Evolutionary conservation across 495 filamentous ascomycete species (phyloP), one percentile per base, ranked within the genome.

Genomic region (Oidiodendron maius): DNA sequence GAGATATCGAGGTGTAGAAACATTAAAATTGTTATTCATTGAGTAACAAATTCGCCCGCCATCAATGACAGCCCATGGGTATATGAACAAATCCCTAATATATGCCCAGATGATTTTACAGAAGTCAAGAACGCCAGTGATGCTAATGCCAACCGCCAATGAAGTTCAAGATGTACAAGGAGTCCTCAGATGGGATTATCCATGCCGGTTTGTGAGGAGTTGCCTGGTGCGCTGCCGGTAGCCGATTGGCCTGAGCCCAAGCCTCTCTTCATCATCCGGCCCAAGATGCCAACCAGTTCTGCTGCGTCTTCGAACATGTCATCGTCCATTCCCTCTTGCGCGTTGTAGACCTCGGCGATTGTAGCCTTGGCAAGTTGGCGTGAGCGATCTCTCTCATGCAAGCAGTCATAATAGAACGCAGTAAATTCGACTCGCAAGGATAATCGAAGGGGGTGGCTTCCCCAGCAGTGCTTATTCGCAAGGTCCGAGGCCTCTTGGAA

Each of bases 351-450:
- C 56, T 96, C 89, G 20, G 83, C 79, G 42, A 97, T 89, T 25
- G 91, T 87, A 28, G 80, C 76, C 59, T 86, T 83, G 3, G 93
- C 94, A 1, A 96, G 56, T 21, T 77, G 75, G 11, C 89, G 75
- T 45, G 86, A 86, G 35, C 73, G 79, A 17, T 85, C 80, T 43
- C 75, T 67, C 52, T 97, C 91, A 57, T 93, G 87, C 6, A 90
- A 72, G 58, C 91, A 96, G 60, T 98, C 93, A 70, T 93, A 95
- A 3, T 95, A 72, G 60, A 96, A 98, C 1, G 91, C 93, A n/a
- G 83, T 79, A 61, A 90, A 93, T 65, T 98, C 93, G 10, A 95
- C 82, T 52, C 94, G 94, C 13, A 96, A 85, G 0, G 87, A 93
- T 0, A 98, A 74, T 2, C 93, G 85, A 13, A 98, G 74, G 1